Base-by-base conservation (phyloP, 2,329 filamentous ascomycete genomes). In the Coniochaeta ligniaria region DNA sequence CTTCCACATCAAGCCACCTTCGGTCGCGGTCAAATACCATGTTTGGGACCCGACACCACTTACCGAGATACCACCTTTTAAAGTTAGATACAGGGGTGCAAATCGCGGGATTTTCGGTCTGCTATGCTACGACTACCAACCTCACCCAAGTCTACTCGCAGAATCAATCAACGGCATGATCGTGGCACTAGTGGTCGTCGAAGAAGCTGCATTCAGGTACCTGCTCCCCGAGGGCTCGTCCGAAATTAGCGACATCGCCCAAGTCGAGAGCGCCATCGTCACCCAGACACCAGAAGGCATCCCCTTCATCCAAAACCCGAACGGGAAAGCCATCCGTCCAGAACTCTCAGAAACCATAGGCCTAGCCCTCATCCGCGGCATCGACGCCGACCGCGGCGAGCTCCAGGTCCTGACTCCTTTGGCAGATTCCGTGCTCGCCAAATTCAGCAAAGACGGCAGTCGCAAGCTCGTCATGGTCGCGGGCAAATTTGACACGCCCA, bases 81-180 rank as follows among this genome's bases (percentile, higher is more conserved):
- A 84, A 41, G 83, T 92, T 26, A 74, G 72, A 4, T 93, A 90
- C 66, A 72, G 72, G 0, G 81, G 82, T 1, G 59, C 72, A 0
- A 69, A 70, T 31, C 68, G 76, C 16, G 83, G 86, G 11, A 80
- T 93, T 41, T 69, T 83, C n/a, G 89, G 86, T 0, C 77, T 94
- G 26, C 70, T 90, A 31, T 86, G 84, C 38, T 89, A 92, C 66
- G 85, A 87, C 61, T 86, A 87, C 65, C 83, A 86, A 62, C 79
- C 85, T 2, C 76, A 83, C 0, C 73, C 83, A 0, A 78, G 81
- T 5, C 75, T 89, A 7, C 71, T 93, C 1, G 76, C 79, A 0
- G 86, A 89, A 45, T 79, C 86, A 0, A 83, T 94, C 50, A 87
- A 90, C 65, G 90, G 90, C 17, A 83, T 83, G n/a, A 70, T 92